Percentiles rank a stretch among this genome's conserved stretches.
Evolutionary conservation across 768 basidiomycete species (phyloP).

Genomic region (Termitomyces sp.): DNA sequence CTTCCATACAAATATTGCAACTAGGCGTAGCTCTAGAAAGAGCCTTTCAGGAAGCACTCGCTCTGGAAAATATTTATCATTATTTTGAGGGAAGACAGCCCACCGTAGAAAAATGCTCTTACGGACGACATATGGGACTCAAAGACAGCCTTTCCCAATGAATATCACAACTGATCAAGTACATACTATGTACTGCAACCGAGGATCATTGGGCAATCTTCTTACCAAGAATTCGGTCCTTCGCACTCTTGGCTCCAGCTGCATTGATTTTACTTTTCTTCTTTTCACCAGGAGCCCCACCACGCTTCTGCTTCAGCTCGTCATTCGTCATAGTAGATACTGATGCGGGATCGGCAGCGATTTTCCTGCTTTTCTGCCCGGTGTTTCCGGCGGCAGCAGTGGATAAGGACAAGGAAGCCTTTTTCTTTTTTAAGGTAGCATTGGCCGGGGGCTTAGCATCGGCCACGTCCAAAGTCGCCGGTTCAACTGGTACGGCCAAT

Average conservation of each 20-base stretch:
- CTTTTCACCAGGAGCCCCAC: slow-evolving; percentile 42
- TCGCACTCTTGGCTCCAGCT: slow-evolving; percentile 47
- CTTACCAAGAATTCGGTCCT: slow-evolving; percentile 52
- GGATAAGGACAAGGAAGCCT: neutral
- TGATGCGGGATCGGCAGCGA: neutral
- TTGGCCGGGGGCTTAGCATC: neutral
- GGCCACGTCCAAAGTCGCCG: neutral
- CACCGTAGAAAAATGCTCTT: too few relatives aligned
- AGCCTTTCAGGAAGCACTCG: too few relatives aligned
- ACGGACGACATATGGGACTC: too few relatives aligned
- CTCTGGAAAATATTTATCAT: too few relatives aligned
- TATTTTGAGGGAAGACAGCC: too few relatives aligned
- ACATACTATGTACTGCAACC: neutral
- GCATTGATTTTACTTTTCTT: slow-evolving; percentile 49
- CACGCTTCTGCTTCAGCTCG: slow-evolving; percentile 54
- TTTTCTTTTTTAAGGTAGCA: neutral
- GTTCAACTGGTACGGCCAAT: neutral
- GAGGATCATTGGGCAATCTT: slow-evolving; percentile 39
- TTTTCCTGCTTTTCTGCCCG: slow-evolving; percentile 14
- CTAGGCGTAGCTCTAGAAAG: too few relatives aligned
- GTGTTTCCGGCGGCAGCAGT: neutral
- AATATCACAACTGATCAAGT: neutral
- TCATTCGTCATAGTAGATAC: slow-evolving; percentile 29
- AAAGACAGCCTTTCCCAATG: too few relatives aligned
- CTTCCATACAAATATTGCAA: too few relatives aligned